These are phyloP conservation scores for Stellera chamaejasme DNA, from an alignment of 345 rosid genomes.

Conservation along the genomic window DNA sequence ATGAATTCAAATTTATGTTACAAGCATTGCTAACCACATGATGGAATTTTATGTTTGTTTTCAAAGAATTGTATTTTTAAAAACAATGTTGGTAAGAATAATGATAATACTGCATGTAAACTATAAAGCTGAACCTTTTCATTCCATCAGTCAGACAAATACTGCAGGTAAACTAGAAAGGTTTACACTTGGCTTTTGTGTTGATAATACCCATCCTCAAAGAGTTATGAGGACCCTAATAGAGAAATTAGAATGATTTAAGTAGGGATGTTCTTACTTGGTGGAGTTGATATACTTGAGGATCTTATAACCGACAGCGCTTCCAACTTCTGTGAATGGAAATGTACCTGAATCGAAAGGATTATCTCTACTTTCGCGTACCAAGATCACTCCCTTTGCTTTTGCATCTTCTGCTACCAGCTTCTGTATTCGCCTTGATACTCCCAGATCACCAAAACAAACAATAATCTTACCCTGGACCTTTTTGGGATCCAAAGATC, in stretches of 20 bases:
- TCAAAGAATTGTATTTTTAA: no score
- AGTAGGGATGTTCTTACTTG: conserved; percentile 29
- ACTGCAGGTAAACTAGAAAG: no score
- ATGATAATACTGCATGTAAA: not conserved
- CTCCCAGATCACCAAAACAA: conserved; percentile 30
- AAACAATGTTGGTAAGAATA: no score
- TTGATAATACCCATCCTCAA: not conserved
- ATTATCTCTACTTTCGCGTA: conserved; percentile 25
- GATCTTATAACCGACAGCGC: conserved; percentile 31
- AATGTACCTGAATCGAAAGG: conserved; percentile 59
- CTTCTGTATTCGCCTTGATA: conserved; percentile 36
- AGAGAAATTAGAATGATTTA: not conserved
- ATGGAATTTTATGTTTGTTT: no score
- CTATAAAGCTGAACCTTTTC: no score
- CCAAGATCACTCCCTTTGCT: conserved; percentile 57
- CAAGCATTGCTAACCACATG: no score
- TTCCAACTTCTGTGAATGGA: conserved; percentile 51
- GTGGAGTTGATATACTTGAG: conserved; percentile 45
- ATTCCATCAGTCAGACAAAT: not conserved
- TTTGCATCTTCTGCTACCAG: conserved; percentile 54
- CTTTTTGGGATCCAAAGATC: conserved; percentile 54
- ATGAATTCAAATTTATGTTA: no score
- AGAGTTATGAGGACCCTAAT: not conserved
- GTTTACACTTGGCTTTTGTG: no score
- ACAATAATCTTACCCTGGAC: conserved; percentile 53